Evolutionary conservation across 345 rosid species (phyloP), one percentile per base, ranked within the genome.

Genomic region (Gossypium sturtianum): DNA sequence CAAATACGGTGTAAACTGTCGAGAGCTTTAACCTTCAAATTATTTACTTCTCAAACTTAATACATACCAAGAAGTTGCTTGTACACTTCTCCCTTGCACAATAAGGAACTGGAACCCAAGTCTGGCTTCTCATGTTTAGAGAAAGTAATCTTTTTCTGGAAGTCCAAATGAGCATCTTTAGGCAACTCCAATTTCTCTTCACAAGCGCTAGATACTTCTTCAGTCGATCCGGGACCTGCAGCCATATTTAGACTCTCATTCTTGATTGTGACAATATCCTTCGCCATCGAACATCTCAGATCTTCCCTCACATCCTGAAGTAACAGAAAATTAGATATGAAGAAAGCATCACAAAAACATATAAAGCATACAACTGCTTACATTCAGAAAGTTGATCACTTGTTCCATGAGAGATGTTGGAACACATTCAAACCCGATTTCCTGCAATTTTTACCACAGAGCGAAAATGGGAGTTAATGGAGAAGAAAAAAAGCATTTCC

Each of bases 251-350:
- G 83, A 83, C 89, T 86, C 88, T 94, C 95, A 25, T 89, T 94
- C 78, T 87, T 91, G 63, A 94, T 89, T 79, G 87, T 84, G 63
- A 87, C 86, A 25, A 74, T 74, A 79, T 92, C 98, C 77, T 88
- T 92, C 73, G 97, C 97, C 98, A 94, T 92, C 34, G 97, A 91
- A 82, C 82, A 81, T 83, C 98, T 92, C 62, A 94, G 97, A 69
- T 88, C 97, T 75, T 91, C 98, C 80, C 97, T 86, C 20, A 82
- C 98, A 80, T 86, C 90, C 98, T 94, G 92, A 79, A 85, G 74
- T 44, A 67, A 52, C 29, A 53, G 57, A 81, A 77, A 73, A 48
- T 83, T 57, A 80, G 86, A 78, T 70, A 78, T 69, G 75, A 82
- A 61, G 29, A 44, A 73, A 15, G 64, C 63, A 44, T 61, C 25